Evolutionary conservation across 306 rosid species (phyloP), one percentile per base, ranked within the genome.

Genomic region (Vigna unguiculata): DNA sequence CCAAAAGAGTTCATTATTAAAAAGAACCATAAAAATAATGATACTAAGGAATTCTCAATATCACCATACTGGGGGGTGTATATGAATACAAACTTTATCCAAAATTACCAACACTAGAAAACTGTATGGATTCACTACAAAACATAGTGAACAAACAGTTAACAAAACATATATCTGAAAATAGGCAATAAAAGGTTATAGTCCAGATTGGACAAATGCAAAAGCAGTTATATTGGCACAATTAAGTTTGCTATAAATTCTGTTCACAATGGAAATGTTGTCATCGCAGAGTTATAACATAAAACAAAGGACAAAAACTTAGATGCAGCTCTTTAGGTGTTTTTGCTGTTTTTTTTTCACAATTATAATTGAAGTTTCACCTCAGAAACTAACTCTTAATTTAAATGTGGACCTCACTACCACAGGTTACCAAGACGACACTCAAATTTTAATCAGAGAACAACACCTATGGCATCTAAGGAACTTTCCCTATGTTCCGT

Each of bases 31-130:
- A 2, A 9, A 62, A 49, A 22, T 3, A 34, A 6, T 55, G 48
- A 36, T 32, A 67, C 34, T 0, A 24, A 28, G 28, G 19, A 64
- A 52, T 64, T 48, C 45, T 20, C 17, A 53, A 62, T 32, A 67
- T 30, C 64, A 61, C 81, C 72, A 7, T 6, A 79, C 6, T 10
- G 22, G 63, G 47, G 58, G 34, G 24, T 19, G 34, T 20, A 24
- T 21, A 41, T 9, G 59, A 40, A 59, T 21, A 77, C 78, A 74
- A 21, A 19, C 62, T 9, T 22, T 14, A 32, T 67, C 72, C 32
- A 38, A 51, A 34, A 60, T 69, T 72, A 16, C 47, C 65, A 59
- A 72, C 48, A 10, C 41, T 40, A 57, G 53, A 19, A 62, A 63
- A 69, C 41, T 1, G 14, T 19, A 57, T 15, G 61, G 43, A 38